Percentiles rank a stretch among this genome's conserved stretches.
Conservation (phyloP, 1,284 basidiomycete species). For the Tetrapyrgos nigripes region DNA sequence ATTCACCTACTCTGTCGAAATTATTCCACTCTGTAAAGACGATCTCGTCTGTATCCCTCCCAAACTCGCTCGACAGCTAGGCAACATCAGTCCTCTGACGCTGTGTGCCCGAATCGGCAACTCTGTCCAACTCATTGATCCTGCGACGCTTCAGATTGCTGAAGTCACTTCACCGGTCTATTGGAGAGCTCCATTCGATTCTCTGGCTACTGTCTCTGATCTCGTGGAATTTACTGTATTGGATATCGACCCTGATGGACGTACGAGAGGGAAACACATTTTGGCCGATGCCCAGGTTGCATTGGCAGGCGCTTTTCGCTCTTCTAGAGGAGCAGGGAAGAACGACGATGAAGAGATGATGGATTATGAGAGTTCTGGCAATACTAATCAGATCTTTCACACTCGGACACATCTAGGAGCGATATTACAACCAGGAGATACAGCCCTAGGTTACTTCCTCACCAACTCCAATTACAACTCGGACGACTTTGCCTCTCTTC, state of each 20-base stretch:
- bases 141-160: slow-evolving; percentile 82
- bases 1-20: slow-evolving; percentile 98
- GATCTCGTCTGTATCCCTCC: slow-evolving; percentile 92
- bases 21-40: slow-evolving; percentile 97
- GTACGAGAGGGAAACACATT: slow-evolving; percentile 76
- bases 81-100: slow-evolving; percentile 89
- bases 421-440: slow-evolving; percentile 95
- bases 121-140: slow-evolving; percentile 91
- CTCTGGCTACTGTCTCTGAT: slow-evolving; percentile 84
- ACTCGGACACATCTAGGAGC: slow-evolving; percentile 96
- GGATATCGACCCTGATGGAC: slow-evolving; percentile 88
- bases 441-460: slow-evolving; percentile 91
- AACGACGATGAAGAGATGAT: slow-evolving; percentile 58
- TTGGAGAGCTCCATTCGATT: slow-evolving; percentile 90
- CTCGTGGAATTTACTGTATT: slow-evolving; percentile 95
- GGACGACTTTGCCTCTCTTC: slow-evolving; percentile 81
- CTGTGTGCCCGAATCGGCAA: slow-evolving; percentile 93
- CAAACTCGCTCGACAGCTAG: slow-evolving; percentile 82
- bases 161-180: slow-evolving; percentile 87
- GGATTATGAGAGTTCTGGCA: slow-evolving; percentile 62
- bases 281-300: slow-evolving; percentile 96
- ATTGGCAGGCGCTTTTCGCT: slow-evolving; percentile 79
- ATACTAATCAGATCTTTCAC: slow-evolving; percentile 86
- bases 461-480: slow-evolving; percentile 94
- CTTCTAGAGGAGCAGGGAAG: slow-evolving; percentile 40